Base-by-base conservation (phyloP, 2,329 filamentous ascomycete genomes). In the Helicocarpus griseus region DNA sequence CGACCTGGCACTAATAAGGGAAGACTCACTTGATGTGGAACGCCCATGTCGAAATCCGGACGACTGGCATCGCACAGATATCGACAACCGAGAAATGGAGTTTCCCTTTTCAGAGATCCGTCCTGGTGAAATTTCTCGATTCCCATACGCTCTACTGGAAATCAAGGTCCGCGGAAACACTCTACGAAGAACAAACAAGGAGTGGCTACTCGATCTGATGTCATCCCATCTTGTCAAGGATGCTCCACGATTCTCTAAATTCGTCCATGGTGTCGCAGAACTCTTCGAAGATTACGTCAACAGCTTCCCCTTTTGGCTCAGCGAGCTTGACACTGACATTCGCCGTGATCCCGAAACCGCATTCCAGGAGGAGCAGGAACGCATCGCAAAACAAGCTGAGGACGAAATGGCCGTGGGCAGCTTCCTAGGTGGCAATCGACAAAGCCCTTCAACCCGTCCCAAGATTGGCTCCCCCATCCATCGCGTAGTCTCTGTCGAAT, bases 201-300 rank as follows among this genome's bases (percentile, higher is more conserved):
- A 84, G 57, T 98, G 93, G 93, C 77, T 97, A 31, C 81, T 89
- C 59, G 93, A 98, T 59, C 73, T 98, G 59, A 96, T 95, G 81
- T 78, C 81, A 49, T 96, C 89, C 4, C 91, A 98, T 68, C 79
- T 98, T 4, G 87, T 98, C 56, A 89, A 95, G 65, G 83, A 89
- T 43, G 84, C 87, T 0, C 88, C 90, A 1, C 82, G 86, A 48
- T 98, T 98, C 72, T 96, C 89, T 61, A 98, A 98, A 68, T 98
- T 97, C 61, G 86, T 95, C 2, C 91, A 98, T 62, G 93, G 93
- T 55, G 84, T 94, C 4, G 90, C 91, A 6, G 84, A 85, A 36
- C 77, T 98, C 2, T 97, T 97, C 60, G 93, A 97, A 62, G 89
- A 98, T 68, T 82, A 95, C 63, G 90, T 98, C 67, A 97, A 97